Evolutionary conservation across 2,329 filamentous ascomycete genomes (phyloP), one percentile per base, ranked within the genome.

Genomic region (Raffaelea deltoideospora): DNA sequence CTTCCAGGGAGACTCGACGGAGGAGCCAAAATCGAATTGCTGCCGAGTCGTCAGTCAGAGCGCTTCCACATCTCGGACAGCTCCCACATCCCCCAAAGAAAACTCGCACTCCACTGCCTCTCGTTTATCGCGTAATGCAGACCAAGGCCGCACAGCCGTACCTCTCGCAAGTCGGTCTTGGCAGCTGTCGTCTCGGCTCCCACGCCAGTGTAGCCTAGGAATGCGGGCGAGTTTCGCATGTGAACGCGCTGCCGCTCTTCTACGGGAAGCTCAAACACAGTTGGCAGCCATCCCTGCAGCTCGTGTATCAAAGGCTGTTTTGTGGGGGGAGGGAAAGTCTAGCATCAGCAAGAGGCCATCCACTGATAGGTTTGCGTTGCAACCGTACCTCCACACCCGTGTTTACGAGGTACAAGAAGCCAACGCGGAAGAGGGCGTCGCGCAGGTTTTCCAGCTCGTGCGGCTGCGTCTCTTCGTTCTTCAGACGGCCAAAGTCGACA

Each of bases 181-280:
- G 68, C 65, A 0, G 65, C 63, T 2, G 72, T 77, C 0, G 56
- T 69, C 48, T 76, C 72, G 17, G 65, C 58, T 0, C 69, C 70
- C 15, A 64, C 61, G 0, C 57, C 62, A 41, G 66, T 70, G 47
- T 75, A 76, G 1, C 72, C 72, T 2, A 76, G 53, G 38, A 76
- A 74, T 47, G 75, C 72, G 10, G 70, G 68, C 1, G 67, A 75
- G 29, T 72, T 67, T 24, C 59, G 51, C 22, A 69, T 55, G 0
- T 60, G 60, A 10, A 67, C 50, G 2, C 46, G 46, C 1, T 50
- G 48, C 38, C 69, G 70, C 10, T 53, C 48, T 5, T 48, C 43
- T 1, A 46, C 34, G 0, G 57, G 45, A 2, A 69, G 50, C 2
- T 49, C 46, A 41, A 70, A 71, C 3, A 69, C 53, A 0, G 21